Evolutionary conservation across 106 monocot genomes (phyloP).

Genomic region (Xerophyta viscosa): DNA sequence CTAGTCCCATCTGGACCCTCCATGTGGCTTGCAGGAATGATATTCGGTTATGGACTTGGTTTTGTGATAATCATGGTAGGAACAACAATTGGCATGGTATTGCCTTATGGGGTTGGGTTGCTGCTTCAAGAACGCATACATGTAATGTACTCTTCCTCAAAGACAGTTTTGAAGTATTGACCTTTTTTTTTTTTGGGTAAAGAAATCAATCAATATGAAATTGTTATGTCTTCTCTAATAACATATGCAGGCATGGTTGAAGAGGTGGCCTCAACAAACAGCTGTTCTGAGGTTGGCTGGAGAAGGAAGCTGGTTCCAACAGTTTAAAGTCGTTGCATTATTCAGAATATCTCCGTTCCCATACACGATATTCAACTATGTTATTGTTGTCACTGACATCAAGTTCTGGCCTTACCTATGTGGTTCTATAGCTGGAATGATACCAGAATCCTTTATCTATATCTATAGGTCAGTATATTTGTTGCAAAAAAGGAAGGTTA

Average conservation of each 20-base stretch:
- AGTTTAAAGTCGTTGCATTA: slow-evolving; percentile 76
- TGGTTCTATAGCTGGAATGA: slow-evolving; percentile 91
- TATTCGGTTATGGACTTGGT: slow-evolving; percentile 91
- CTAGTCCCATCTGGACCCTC: slow-evolving; percentile 91
- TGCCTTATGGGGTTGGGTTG: slow-evolving; percentile 65
- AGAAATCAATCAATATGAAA: no score
- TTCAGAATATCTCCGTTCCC: slow-evolving; percentile 98
- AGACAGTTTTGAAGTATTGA: no score
- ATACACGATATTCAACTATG: slow-evolving; percentile 95
- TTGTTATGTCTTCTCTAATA: no score
- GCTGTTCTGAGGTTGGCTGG: slow-evolving; percentile 70
- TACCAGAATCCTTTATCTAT: slow-evolving; percentile 90
- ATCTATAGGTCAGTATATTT: slow-evolving; percentile 91
- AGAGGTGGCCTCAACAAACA: slow-evolving; percentile 79
- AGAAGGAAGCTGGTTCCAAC: slow-evolving; percentile 88
- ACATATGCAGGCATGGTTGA: slow-evolving; percentile 62
- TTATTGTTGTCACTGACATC: slow-evolving; percentile 65
- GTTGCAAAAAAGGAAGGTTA: no score
- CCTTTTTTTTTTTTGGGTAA: no score
- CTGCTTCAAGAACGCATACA: slow-evolving; percentile 72
- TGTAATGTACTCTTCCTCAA: slow-evolving; percentile 31
- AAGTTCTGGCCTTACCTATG: slow-evolving; percentile 77
- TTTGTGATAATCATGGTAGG: slow-evolving; percentile 95
- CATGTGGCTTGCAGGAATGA: slow-evolving; percentile 99
- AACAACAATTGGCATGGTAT: slow-evolving; percentile 80